These are phyloP conservation scores for Crithidia mellificae DNA, from an alignment of 208 protist genomes.

Conservation along the genomic window DNA sequence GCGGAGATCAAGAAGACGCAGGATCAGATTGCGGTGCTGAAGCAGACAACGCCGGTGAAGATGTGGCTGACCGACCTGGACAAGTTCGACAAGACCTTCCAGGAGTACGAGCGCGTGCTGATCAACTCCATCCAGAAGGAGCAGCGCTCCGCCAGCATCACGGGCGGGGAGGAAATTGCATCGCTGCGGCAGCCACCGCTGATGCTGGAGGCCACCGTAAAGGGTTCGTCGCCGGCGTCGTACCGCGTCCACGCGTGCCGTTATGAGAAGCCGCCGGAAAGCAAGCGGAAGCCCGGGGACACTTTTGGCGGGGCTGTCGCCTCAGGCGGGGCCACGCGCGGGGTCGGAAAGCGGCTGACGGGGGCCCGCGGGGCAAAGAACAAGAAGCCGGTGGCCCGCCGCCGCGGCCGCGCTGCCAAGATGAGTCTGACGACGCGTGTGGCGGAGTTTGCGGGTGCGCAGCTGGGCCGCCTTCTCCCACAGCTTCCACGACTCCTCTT, in stretches of 20 bases:
- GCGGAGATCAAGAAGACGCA: conserved; percentile 60
- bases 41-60: conserved; percentile 80
- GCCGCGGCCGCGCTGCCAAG: conserved; percentile 32
- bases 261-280: conserved; percentile 61
- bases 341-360: conserved; percentile 44
- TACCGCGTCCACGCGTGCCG: conserved; percentile 70
- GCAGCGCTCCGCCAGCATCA: conserved; percentile 48
- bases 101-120: conserved; percentile 72
- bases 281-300: conserved; percentile 36
- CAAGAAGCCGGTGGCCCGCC: conserved; percentile 23
- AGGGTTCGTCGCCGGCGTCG: conserved; percentile 13
- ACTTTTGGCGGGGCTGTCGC: conserved; percentile 19
- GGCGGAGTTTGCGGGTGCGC: conserved; percentile 46
- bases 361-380: conserved; percentile 24
- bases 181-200: conserved; percentile 59
- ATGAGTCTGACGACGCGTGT: conserved; percentile 41
- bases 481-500: conserved; percentile 61
- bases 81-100: conserved; percentile 83
- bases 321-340: conserved; percentile 23
- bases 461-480: conserved; percentile 52
- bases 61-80: conserved; percentile 92
- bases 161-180: conserved; percentile 49
- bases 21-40: conserved; percentile 70
- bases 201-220: conserved; percentile 53
- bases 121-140: conserved; percentile 82